Percentiles rank a stretch among this genome's conserved stretches.
These are phyloP conservation scores for Ilyonectria mors-panacis DNA, from an alignment of 2,329 filamentous ascomycete species.

Conservation along the genomic window DNA sequence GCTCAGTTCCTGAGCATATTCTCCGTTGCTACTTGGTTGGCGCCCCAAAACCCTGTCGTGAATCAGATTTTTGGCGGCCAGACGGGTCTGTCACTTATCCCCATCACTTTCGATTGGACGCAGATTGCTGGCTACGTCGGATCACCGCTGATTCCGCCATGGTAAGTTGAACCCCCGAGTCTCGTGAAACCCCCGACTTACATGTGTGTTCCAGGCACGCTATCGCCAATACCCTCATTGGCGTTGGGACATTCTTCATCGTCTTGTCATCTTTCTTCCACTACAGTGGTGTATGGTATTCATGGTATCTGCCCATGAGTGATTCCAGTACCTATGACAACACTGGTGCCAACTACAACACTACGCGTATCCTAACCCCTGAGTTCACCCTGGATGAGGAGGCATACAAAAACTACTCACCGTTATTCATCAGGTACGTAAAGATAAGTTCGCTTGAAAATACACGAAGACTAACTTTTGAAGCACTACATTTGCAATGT, in stretches of 20 bases:
- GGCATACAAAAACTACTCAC: constrained; percentile 78
- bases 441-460: too few species aligned
- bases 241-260: constrained; percentile 76
- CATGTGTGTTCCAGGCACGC: constrained; percentile 66
- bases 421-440: constrained; percentile 72
- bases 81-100: constrained; percentile 77
- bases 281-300: constrained; percentile 77
- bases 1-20: constrained; percentile 80
- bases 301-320: constrained; percentile 76
- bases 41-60: constrained; percentile 75
- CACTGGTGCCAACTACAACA: constrained; percentile 75
- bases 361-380: constrained; percentile 72
- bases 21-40: constrained; percentile 80
- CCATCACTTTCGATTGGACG: constrained; percentile 84
- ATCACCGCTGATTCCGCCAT: constrained; percentile 79
- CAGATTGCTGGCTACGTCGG: constrained; percentile 78
- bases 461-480: constrained; percentile 25
- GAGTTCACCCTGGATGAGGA: constrained; percentile 74
- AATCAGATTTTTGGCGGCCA: constrained; percentile 82
- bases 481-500: constrained; percentile 79
- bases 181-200: background rate
- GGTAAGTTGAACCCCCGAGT: constrained; percentile 58
- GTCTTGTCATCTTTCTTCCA: constrained; percentile 73
- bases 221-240: constrained; percentile 80
- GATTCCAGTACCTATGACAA: constrained; percentile 82